Evolutionary conservation across 148 eudicot species (phyloP).

Genomic region (Fagopyrum homotropicum): DNA sequence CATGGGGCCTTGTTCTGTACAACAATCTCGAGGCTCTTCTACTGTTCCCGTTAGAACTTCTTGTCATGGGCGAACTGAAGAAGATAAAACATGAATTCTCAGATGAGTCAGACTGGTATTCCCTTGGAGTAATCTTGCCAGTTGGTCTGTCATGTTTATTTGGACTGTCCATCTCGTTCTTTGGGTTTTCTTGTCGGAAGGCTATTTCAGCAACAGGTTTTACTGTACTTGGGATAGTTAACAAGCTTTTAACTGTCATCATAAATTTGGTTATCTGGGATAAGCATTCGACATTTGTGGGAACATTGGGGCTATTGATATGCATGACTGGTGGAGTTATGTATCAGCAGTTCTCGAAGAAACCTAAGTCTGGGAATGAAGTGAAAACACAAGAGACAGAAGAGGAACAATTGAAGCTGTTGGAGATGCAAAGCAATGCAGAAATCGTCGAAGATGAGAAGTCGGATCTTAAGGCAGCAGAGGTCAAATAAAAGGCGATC

Average conservation of each 20-base stretch:
- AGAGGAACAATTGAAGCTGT: conserved; percentile 63
- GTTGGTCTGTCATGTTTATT: conserved; percentile 86
- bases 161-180: conserved; percentile 91
- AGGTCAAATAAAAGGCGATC: conserved; percentile 25
- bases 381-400: conserved; percentile 33
- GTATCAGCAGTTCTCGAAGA: conserved; percentile 78
- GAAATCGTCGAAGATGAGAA: conserved; percentile 25
- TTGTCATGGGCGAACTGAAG: conserved; percentile 93
- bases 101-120: conserved; percentile 80
- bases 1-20: conserved; percentile 98
- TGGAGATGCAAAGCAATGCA: conserved; percentile 55
- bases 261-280: conserved; percentile 89
- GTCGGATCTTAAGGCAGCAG: conserved; percentile 26
- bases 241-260: conserved; percentile 81
- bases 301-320: conserved; percentile 81
- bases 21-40: conserved; percentile 93
- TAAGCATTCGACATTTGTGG: conserved; percentile 76
- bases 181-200: conserved; percentile 90
- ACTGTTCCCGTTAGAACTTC: conserved; percentile 77
- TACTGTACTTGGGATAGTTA: conserved; percentile 93
- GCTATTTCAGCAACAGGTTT: conserved; percentile 96
- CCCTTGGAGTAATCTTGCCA: conserved; percentile 69
- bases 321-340: conserved; percentile 89
- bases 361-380: conserved; percentile 45
- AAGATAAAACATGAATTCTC: conserved; percentile 79